Evolutionary conservation across 805 yeast genomes (phyloP).

Genomic region (Komagataella ulmi): DNA sequence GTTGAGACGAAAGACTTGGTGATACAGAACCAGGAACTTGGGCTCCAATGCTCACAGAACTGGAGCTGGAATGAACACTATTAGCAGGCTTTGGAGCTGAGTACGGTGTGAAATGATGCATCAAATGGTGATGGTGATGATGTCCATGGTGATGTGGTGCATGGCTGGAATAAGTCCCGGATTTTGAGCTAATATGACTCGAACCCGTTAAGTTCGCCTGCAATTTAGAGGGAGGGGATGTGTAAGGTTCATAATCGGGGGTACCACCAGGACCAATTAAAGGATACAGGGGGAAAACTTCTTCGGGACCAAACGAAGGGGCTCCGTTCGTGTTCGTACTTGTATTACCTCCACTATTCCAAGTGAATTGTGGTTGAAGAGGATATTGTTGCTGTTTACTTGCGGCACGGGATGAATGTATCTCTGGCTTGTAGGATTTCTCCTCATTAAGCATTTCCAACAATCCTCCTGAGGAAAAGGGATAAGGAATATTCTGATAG

Average conservation of each 20-base stretch:
- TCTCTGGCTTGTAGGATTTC: not conserved
- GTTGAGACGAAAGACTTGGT: slow-evolving; percentile 2
- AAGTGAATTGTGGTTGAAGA: slow-evolving; percentile 2
- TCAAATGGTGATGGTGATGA: slow-evolving; percentile 4
- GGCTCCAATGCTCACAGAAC: slow-evolving; percentile 7
- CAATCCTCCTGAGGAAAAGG: slow-evolving; percentile 17
- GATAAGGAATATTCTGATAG: slow-evolving; percentile 9
- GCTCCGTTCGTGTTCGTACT: slow-evolving; percentile 8
- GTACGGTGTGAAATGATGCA: slow-evolving; percentile 3
- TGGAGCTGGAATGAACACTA: slow-evolving; percentile 2
- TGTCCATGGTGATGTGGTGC: slow-evolving; percentile 4
- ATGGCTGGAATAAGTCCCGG: not conserved
- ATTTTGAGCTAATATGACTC: not conserved
- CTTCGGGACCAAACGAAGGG: slow-evolving; percentile 13
- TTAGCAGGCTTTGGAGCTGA: slow-evolving; percentile 2
- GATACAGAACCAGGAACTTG: not conserved
- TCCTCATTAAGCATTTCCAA: slow-evolving; percentile 15
- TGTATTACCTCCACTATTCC: slow-evolving; percentile 6
- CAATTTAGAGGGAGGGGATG: slow-evolving; percentile 1
- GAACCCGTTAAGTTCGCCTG: not conserved
- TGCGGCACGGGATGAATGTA: not conserved
- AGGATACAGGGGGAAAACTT: slow-evolving; percentile 18
- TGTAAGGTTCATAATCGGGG: slow-evolving; percentile 5
- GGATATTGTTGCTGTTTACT: not conserved
- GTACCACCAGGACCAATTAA: slow-evolving; percentile 16